A percentile compares a stretch with the other conserved stretches of the same genome.
Conservation (phyloP, 2,329 filamentous ascomycete genomes). For the Colletotrichum graminicola region DNA sequence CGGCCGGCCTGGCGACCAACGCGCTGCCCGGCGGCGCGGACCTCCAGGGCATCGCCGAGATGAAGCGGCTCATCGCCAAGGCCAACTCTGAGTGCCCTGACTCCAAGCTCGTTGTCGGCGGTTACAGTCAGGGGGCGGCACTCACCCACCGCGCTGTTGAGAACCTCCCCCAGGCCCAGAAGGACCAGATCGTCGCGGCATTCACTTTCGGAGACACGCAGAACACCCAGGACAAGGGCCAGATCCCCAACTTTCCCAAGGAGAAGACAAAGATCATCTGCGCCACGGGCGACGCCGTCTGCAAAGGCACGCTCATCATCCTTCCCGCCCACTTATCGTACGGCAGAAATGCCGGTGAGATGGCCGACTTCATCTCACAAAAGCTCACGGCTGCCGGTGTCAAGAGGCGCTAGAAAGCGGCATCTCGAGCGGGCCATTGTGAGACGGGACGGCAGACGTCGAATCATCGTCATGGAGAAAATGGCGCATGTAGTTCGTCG, state of each 20-base stretch:
- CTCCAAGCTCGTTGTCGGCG: conserved; percentile 53
- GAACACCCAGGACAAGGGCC: conserved; percentile 50
- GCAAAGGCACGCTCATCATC: conserved; percentile 51
- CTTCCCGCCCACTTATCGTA: conserved; percentile 54
- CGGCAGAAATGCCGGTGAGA: conserved; percentile 49
- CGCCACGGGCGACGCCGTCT: conserved; percentile 55
- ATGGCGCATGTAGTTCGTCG: not conserved
- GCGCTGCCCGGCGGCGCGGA: conserved; percentile 49
- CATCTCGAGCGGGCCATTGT: not conserved
- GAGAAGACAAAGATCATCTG: conserved; percentile 57
- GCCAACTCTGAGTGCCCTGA: conserved; percentile 53
- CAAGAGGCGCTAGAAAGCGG: conserved; percentile 35
- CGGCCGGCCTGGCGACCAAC: conserved; percentile 51
- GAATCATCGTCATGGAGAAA: not conserved
- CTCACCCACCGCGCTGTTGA: conserved; percentile 48
- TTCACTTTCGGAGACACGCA: conserved; percentile 48
- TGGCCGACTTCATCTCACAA: conserved; percentile 48
- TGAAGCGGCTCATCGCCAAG: conserved; percentile 51
- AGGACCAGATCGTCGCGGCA: conserved; percentile 45
- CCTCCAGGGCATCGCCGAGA: conserved; percentile 49
- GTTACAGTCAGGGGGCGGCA: conserved; percentile 55
- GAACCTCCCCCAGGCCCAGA: conserved; percentile 44
- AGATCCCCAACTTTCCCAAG: conserved; percentile 51
- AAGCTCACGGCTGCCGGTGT: conserved; percentile 39
- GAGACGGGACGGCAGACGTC: not conserved